Evolutionary conservation across 2,329 filamentous ascomycete species (phyloP).

Genomic region (Ceratocystis cacaofunesta): DNA sequence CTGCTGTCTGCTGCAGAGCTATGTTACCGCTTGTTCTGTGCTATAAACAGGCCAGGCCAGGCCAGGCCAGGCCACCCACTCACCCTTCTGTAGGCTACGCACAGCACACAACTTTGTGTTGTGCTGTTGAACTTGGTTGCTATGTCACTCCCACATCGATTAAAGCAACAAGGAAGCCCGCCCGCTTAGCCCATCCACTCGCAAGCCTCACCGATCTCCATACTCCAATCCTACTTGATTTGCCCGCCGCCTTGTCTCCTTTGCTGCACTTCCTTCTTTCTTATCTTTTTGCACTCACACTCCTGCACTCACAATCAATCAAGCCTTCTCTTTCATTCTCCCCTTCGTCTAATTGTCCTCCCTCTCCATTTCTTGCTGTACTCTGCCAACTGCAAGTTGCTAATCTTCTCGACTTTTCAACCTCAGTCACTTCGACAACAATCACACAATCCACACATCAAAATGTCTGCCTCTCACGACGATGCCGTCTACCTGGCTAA

Average conservation of each 20-base stretch:
- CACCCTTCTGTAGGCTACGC: background rate
- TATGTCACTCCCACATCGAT: conserved; percentile 2
- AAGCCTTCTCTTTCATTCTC: conserved; percentile 6
- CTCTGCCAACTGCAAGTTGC: background rate
- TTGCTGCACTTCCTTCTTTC: background rate
- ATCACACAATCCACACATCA: conserved; percentile 53
- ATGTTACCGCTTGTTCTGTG: background rate
- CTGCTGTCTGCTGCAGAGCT: background rate
- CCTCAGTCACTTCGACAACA: conserved; percentile 12
- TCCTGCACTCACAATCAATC: background rate
- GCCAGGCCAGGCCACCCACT: background rate
- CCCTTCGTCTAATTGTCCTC: background rate
- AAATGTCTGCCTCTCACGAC: conserved; percentile 43
- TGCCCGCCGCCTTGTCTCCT: conserved; percentile 7
- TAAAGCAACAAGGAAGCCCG: conserved; percentile 4
- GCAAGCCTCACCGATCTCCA: conserved; percentile 9
- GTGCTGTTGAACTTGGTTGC: background rate
- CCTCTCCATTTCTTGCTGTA: background rate
- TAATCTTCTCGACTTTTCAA: conserved; percentile 6
- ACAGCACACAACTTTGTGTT: background rate
- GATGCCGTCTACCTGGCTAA: conserved; percentile 99
- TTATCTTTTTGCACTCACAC: background rate
- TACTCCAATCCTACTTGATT: conserved; percentile 6
- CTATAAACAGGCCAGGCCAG: background rate
- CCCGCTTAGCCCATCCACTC: conserved; percentile 4